Percentiles rank a stretch among this genome's conserved stretches.
These are phyloP conservation scores for Seiridium unicorne DNA, from an alignment of 2,329 filamentous ascomycete species.

Conservation along the genomic window DNA sequence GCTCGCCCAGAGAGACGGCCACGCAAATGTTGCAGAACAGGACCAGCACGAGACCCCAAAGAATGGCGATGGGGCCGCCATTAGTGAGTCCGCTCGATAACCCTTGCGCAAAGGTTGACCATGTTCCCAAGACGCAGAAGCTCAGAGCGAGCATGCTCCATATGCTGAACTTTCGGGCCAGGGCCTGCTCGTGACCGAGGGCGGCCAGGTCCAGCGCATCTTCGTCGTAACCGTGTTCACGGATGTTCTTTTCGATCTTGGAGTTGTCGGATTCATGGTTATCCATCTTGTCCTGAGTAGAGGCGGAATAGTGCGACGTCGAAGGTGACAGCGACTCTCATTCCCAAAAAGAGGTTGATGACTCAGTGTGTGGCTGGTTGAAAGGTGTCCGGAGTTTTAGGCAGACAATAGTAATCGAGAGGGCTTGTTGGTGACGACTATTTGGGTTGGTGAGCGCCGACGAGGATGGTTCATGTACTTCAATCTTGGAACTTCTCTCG, in stretches of 20 bases:
- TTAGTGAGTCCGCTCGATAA: conserved; percentile 50
- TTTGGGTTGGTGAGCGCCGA: background rate
- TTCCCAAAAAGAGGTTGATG: background rate
- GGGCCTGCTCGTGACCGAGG: conserved; percentile 37
- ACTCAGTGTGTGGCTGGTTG: background rate
- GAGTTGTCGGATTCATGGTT: background rate
- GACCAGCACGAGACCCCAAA: conserved; percentile 55
- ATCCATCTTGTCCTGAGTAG: background rate
- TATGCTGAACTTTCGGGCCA: conserved; percentile 47
- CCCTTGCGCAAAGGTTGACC: conserved; percentile 55
- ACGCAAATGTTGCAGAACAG: conserved; percentile 52
- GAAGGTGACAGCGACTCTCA: background rate
- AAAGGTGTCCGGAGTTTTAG: background rate
- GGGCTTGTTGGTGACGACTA: background rate
- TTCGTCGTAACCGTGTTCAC: background rate
- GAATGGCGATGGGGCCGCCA: conserved; percentile 51
- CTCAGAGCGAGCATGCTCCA: conserved; percentile 58
- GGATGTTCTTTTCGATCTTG: background rate
- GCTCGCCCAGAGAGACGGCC: conserved; percentile 53
- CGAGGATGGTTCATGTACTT: background rate
- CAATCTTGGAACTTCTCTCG: background rate
- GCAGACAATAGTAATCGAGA: background rate
- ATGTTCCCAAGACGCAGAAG: conserved; percentile 57
- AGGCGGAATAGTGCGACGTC: background rate
- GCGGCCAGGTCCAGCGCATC: conserved; percentile 39